phyloP scores from a whole-genome alignment of 352 stramenopile species.

The Sclerospora graminicola region DNA sequence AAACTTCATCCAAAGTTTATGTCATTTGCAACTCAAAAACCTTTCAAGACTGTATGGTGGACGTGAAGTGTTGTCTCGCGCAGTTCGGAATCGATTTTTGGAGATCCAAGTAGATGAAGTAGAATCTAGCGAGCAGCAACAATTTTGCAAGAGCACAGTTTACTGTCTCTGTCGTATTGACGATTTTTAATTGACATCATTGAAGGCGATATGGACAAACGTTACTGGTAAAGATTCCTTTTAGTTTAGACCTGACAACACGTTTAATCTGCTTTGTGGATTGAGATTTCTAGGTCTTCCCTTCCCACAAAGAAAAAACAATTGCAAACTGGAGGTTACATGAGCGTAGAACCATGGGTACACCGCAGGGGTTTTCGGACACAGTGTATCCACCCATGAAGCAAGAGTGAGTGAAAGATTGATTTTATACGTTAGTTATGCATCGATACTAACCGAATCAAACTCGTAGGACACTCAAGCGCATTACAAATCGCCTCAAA shows the following conservation, averaged over 20 bases:
- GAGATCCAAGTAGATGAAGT: too few species aligned
- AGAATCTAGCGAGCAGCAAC: too few species aligned
- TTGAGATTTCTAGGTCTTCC: slow-evolving; percentile 28
- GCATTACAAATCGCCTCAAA: slow-evolving; percentile 53
- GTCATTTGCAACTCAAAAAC: too few species aligned
- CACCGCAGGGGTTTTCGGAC: slow-evolving; percentile 1
- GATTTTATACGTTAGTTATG: not conserved
- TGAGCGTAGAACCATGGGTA: slow-evolving; percentile 15
- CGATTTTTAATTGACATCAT: too few species aligned
- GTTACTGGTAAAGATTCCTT: slow-evolving; percentile 42
- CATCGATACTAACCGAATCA: not conserved
- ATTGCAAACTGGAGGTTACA: slow-evolving; percentile 67
- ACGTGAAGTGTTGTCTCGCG: too few species aligned
- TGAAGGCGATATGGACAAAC: slow-evolving; percentile 20
- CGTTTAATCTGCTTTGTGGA: not conserved
- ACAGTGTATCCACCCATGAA: slow-evolving; percentile 25
- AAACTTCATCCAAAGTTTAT: too few species aligned
- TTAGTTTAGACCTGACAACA: too few species aligned
- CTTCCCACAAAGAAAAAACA: slow-evolving; percentile 41
- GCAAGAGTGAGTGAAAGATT: slow-evolving; percentile 19
- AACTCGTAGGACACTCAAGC: slow-evolving; percentile 33
- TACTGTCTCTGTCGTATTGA: too few species aligned
- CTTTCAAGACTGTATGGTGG: too few species aligned
- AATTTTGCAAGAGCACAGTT: too few species aligned
- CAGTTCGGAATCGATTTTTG: too few species aligned